Percentiles rank a stretch among this genome's conserved stretches.
Conservation (phyloP, 164 flowering plant species). For the Annona cherimola region DNA sequence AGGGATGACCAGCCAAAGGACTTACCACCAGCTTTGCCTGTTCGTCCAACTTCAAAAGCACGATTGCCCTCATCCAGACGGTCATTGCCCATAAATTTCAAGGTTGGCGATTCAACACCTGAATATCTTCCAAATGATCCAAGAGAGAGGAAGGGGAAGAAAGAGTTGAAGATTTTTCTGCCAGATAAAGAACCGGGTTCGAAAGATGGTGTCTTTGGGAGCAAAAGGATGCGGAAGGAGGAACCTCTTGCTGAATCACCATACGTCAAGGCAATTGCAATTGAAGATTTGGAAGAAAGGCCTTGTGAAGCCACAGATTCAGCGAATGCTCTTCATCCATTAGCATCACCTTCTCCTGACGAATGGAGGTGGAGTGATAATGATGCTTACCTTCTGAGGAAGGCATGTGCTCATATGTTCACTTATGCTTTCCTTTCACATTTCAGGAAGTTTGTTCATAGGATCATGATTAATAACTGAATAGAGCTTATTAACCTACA, state of each 20-base stretch:
- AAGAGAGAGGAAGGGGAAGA: constrained; percentile 31
- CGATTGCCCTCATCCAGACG: constrained; percentile 58
- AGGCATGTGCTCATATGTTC: constrained; percentile 36
- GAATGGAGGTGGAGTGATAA: constrained; percentile 49
- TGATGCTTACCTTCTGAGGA: constrained; percentile 55
- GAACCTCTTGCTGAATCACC: constrained; percentile 41
- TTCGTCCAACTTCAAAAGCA: constrained; percentile 66
- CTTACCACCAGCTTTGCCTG: constrained; percentile 83
- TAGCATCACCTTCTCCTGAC: constrained; percentile 11
- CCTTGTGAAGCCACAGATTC: constrained; percentile 16
- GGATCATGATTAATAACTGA: not conserved
- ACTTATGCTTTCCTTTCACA: not conserved
- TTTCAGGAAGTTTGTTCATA: not conserved
- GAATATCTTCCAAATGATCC: constrained; percentile 8
- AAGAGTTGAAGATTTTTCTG: constrained; percentile 17
- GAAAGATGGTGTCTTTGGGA: constrained; percentile 39
- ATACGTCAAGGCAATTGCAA: constrained; percentile 22
- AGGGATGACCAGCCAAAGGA: constrained; percentile 66
- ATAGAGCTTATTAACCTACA: not conserved
- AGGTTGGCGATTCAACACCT: constrained; percentile 18
- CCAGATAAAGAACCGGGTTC: constrained; percentile 29
- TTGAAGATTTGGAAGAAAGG: constrained; percentile 10
- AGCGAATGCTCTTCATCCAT: constrained; percentile 7
- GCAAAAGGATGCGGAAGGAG: constrained; percentile 34
- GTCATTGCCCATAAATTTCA: constrained; percentile 49